phyloP scores from a whole-genome alignment of 768 basidiomycete species.

The Agaricus blazei region DNA sequence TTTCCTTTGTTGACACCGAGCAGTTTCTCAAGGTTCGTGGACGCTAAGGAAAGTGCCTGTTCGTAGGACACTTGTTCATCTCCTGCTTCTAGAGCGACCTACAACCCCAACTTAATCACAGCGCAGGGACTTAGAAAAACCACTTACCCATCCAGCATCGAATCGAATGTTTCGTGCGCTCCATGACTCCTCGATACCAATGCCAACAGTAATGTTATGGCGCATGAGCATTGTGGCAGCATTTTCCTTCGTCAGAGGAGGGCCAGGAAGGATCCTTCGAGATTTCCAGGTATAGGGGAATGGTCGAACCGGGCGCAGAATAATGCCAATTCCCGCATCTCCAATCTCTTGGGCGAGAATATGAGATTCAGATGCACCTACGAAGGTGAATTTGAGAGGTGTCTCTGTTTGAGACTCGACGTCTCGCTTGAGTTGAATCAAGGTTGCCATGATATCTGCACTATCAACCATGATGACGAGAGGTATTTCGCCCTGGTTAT shows the following conservation, averaged over 20 bases:
- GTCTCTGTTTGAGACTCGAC: slow-evolving; percentile 39
- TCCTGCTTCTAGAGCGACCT: slow-evolving; percentile 26
- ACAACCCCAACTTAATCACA: not conserved
- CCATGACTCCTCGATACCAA: slow-evolving; percentile 53
- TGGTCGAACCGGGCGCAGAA: slow-evolving; percentile 59
- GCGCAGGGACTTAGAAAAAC: not conserved
- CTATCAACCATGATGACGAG: slow-evolving; percentile 59
- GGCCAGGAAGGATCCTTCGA: slow-evolving; percentile 44
- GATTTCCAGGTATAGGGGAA: slow-evolving; percentile 70
- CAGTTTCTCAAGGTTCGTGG: slow-evolving; percentile 37
- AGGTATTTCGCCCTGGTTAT: slow-evolving; percentile 43
- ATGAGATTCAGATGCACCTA: slow-evolving; percentile 63
- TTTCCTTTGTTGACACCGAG: slow-evolving; percentile 29
- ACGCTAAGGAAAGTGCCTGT: slow-evolving; percentile 32
- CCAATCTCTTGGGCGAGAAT: slow-evolving; percentile 70
- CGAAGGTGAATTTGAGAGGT: slow-evolving; percentile 43
- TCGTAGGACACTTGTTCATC: slow-evolving; percentile 23
- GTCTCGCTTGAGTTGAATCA: slow-evolving; percentile 62
- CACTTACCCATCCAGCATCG: slow-evolving; percentile 70
- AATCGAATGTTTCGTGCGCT: slow-evolving; percentile 66
- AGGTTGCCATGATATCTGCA: slow-evolving; percentile 64
- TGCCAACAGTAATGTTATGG: slow-evolving; percentile 64
- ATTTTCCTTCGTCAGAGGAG: slow-evolving; percentile 43
- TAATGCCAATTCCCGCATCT: slow-evolving; percentile 61
- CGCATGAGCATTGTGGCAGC: slow-evolving; percentile 50